Evolutionary conservation across 257 asterid species (phyloP), one percentile per base, ranked within the genome.

Genomic region (Gentiana dahurica): DNA sequence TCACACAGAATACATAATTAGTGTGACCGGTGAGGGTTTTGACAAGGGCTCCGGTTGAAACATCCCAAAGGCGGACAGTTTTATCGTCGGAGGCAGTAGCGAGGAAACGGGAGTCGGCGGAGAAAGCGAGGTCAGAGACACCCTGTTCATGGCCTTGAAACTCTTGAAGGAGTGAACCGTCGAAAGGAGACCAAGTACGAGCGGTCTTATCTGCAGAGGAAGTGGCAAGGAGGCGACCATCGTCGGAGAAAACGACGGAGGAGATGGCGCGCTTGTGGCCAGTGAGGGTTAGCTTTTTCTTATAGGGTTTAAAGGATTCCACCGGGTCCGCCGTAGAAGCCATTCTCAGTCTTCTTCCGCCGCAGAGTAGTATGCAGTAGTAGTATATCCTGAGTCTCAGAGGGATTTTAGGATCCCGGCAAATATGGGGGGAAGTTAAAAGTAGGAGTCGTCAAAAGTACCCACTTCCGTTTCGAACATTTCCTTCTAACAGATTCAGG

Each of bases 61-160:
- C 83, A 54, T 91, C 98, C 88, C 89, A 80, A 52, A 91, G 79
- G 44, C 94, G 94, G 60, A 91, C 74, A 58, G 97, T 87, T 54
- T 75, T 77, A 69, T 91, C 98, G 71, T 87, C 98, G 66, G 97
- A 87, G 69, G 97, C 90, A 53, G 98, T 85, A 63, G 96, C 95
- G 49, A 91, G 85, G 77, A 66, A 76, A 33, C 86, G 85, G 56
- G 73, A 62, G 78, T 85, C 94, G 60, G 90, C 75, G 74, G 98
- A 87, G 72, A 91, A 87, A 50, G 97, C 80, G 2, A 81, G 45
- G 74, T 91, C 98, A 67, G 95, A 88, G 71, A 88, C 74, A 2
- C 98, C 95, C 56, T 72, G 73, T 1, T 80, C 88, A 75, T 87
- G 97, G 69, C 98, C 98, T 34, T 59, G 69, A 60, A 83, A 78